These are phyloP conservation scores for Boletus vinaceobasis DNA, from an alignment of 768 basidiomycete genomes.

Conservation along the genomic window DNA sequence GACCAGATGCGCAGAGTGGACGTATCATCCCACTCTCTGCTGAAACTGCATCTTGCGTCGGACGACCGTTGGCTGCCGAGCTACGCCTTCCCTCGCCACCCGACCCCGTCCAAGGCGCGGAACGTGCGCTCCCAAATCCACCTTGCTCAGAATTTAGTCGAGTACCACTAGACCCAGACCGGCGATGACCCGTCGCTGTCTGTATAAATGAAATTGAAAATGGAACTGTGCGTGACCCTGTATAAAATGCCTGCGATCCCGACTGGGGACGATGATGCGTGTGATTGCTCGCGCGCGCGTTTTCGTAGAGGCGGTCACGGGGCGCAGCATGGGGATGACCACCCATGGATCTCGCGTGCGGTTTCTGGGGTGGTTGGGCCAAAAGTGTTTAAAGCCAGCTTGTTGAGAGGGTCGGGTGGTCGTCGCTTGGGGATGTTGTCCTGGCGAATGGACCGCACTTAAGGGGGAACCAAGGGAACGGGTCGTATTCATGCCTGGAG, in stretches of 20 bases:
- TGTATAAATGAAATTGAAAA: slow-evolving; percentile 27
- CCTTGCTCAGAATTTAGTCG: not conserved
- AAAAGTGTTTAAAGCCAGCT: slow-evolving; percentile 23
- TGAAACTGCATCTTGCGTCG: slow-evolving; percentile 23
- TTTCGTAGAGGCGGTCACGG: slow-evolving; percentile 11
- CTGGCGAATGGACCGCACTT: not conserved
- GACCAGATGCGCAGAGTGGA: slow-evolving; percentile 28
- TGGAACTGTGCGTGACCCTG: slow-evolving; percentile 15
- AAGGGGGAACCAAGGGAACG: slow-evolving; percentile 18
- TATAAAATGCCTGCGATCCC: not conserved
- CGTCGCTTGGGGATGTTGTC: slow-evolving; percentile 32
- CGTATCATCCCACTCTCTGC: slow-evolving; percentile 25
- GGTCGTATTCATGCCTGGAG: slow-evolving; percentile 33
- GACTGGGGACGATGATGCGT: slow-evolving; percentile 1
- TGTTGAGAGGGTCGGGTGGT: slow-evolving; percentile 25
- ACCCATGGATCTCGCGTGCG: slow-evolving; percentile 13
- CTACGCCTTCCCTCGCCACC: not conserved
- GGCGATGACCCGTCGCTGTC: slow-evolving; percentile 23
- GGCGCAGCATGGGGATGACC: slow-evolving; percentile 7
- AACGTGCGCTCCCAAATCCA: slow-evolving; percentile 4
- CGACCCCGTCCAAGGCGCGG: slow-evolving; percentile 4
- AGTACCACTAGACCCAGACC: not conserved
- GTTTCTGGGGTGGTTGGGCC: slow-evolving; percentile 25
- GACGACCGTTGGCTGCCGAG: not conserved
- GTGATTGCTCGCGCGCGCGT: not conserved